phyloP scores from a whole-genome alignment of 495 filamentous ascomycete genomes.

The Lichina pygmaea region DNA sequence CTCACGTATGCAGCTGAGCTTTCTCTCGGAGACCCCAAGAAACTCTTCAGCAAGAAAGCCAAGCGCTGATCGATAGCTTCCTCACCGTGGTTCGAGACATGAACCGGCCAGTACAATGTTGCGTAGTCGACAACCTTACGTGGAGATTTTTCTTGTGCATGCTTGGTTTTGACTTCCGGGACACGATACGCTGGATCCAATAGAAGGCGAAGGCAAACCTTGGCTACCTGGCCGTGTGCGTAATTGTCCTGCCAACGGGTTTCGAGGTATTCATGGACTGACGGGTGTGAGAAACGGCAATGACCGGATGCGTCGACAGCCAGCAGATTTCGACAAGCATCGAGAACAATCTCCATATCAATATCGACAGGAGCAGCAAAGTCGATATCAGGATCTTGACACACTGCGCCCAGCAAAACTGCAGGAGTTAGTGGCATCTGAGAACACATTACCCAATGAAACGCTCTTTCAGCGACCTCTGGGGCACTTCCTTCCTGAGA shows the following conservation, averaged over 20 bases:
- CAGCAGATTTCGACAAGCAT: neutral
- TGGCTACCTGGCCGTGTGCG: neutral
- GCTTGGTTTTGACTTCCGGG: neutral
- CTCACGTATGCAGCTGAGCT: neutral
- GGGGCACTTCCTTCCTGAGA: slow-evolving; percentile 5
- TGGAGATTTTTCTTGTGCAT: no score
- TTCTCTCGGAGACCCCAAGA: neutral
- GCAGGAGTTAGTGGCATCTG: slow-evolving; percentile 5
- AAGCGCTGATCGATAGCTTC: neutral
- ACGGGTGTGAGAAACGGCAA: neutral
- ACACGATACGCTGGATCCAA: neutral
- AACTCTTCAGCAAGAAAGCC: neutral
- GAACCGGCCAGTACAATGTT: no score
- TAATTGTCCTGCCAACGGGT: neutral
- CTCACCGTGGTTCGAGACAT: no score
- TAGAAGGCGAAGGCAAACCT: neutral
- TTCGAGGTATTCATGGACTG: neutral
- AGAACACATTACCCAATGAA: slow-evolving; percentile 14
- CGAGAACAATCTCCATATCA: neutral
- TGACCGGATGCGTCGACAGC: neutral
- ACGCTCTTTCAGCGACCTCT: slow-evolving; percentile 9
- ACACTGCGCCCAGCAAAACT: neutral
- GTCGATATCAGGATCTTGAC: neutral
- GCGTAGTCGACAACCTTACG: no score
- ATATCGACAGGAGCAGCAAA: neutral